Evolutionary conservation across 2,329 filamentous ascomycete species (phyloP).

Genomic region (Tolypocladium tundrense): DNA sequence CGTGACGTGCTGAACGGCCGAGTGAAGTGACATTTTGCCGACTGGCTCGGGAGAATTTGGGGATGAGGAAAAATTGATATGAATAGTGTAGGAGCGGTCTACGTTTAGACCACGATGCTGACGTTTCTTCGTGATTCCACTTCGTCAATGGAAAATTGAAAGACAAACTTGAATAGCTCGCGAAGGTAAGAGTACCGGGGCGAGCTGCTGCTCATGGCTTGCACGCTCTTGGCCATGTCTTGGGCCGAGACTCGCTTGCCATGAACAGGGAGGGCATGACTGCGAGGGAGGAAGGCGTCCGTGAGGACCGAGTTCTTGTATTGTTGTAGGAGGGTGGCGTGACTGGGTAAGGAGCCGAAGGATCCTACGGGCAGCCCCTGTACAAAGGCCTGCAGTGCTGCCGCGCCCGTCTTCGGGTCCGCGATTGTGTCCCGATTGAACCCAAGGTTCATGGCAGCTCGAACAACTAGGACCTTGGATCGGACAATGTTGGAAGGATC

Average conservation of each 20-base stretch:
- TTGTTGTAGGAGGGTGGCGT: slow-evolving; percentile 60
- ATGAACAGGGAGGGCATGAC: slow-evolving; percentile 32
- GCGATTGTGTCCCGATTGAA: slow-evolving; percentile 52
- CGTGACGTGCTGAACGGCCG: neutral
- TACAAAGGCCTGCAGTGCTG: slow-evolving; percentile 62
- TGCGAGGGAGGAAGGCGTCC: slow-evolving; percentile 48
- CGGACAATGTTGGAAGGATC: slow-evolving; percentile 69
- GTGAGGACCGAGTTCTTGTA: slow-evolving; percentile 72
- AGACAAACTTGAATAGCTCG: slow-evolving; percentile 76
- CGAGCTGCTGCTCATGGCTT: slow-evolving; percentile 59
- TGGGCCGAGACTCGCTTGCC: slow-evolving; percentile 53
- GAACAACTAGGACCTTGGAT: slow-evolving; percentile 69
- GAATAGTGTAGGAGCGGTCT: slow-evolving; percentile 5
- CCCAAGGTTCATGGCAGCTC: slow-evolving; percentile 77
- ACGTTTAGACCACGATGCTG: slow-evolving; percentile 44
- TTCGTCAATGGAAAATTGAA: slow-evolving; percentile 75
- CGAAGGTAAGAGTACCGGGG: slow-evolving; percentile 66
- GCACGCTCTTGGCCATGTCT: slow-evolving; percentile 74
- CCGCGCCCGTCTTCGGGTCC: slow-evolving; percentile 33
- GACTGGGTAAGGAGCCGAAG: slow-evolving; percentile 64
- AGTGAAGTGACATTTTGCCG: neutral
- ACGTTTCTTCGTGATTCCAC: slow-evolving; percentile 56
- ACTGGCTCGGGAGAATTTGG: neutral
- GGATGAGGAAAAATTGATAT: neutral
- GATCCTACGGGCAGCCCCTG: slow-evolving; percentile 64